phyloP scores from a whole-genome alignment of 1,139 yeast species.

The Taphrina populina region DNA sequence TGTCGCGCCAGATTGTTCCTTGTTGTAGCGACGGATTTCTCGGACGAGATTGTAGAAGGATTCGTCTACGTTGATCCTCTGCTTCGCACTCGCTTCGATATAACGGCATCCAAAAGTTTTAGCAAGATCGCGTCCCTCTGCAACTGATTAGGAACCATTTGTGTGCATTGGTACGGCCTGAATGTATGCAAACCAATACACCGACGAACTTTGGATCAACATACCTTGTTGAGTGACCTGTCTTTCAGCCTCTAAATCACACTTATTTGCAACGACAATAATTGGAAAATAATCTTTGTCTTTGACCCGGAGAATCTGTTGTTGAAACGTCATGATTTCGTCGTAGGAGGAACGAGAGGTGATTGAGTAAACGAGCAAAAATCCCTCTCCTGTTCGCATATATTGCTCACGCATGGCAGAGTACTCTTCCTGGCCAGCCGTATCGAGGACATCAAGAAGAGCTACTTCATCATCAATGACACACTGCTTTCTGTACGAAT shows the following conservation, averaged over 20 bases:
- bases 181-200: no score
- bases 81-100: slow-evolving; percentile 91
- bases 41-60: slow-evolving; percentile 78
- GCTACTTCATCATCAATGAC: slow-evolving; percentile 47
- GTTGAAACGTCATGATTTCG: slow-evolving; percentile 73
- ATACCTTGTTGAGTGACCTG: slow-evolving; percentile 42
- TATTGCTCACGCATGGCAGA: slow-evolving; percentile 66
- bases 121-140: slow-evolving; percentile 75
- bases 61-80: slow-evolving; percentile 88
- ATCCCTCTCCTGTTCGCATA: slow-evolving; percentile 51
- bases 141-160: no score
- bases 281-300: slow-evolving; percentile 52
- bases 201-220: slow-evolving; percentile 5
- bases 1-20: slow-evolving; percentile 38
- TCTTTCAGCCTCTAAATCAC: slow-evolving; percentile 76
- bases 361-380: slow-evolving; percentile 67
- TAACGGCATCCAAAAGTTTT: slow-evolving; percentile 71
- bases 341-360: slow-evolving; percentile 76
- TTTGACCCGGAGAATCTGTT: slow-evolving; percentile 82
- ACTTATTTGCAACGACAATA: slow-evolving; percentile 51
- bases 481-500: slow-evolving; percentile 49
- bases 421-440: slow-evolving; percentile 53
- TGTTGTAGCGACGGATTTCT: slow-evolving; percentile 54
- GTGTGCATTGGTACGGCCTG: no score
- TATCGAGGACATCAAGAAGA: slow-evolving; percentile 50